Base-by-base conservation (phyloP, 2,329 filamentous ascomycete genomes). In the Madurella mycetomatis region DNA sequence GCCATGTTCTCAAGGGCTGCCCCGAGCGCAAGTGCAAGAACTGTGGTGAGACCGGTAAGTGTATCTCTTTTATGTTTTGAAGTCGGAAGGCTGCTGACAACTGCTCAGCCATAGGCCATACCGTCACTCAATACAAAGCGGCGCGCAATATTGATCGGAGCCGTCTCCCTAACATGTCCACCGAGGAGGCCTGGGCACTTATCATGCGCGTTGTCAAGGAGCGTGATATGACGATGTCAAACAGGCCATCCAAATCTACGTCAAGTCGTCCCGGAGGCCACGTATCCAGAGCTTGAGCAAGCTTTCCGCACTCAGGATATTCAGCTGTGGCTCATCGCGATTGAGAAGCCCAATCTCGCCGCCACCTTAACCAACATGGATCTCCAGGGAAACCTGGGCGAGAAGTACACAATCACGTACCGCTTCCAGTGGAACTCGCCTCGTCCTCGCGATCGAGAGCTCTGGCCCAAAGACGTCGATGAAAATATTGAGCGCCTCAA, bases 291-390 rank as follows among this genome's bases (percentile, higher is more conserved):
- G 16, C 74, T 90, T 5, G 85, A 90, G 72, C 63, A 74, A 32
- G 75, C 75, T 1, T 78, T 90, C 65, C 81, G 86, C 7, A 62
- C 69, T 1, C 72, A 81, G 41, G 66, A 72, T 0, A 75, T 87
- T 55, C 69, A 70, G 2, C 70, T 87, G 13, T 85, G 78, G 70
- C 70, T 90, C 50, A 85, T 89, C 60, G 82, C 82, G 5, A 68
- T 81, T 5, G 80, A 87, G 72, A 79, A 81, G 60, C 70, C 79
- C 34, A 67, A 76, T 5, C 68, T 87, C 31, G 66, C 75, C 0
- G 65, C 71, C 1, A 82, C 83, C 5, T 78, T 84, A 60, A 87
- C 83, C 56, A 85, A 87, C 69, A 86, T 89, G 81, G 85, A 89
- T 59, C 72, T 88, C 1, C 85, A 89, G 64, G 86, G 86, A 5